Conservation (phyloP, 2,329 filamentous ascomycete genomes). For the Achaetomium macrosporum region DNA sequence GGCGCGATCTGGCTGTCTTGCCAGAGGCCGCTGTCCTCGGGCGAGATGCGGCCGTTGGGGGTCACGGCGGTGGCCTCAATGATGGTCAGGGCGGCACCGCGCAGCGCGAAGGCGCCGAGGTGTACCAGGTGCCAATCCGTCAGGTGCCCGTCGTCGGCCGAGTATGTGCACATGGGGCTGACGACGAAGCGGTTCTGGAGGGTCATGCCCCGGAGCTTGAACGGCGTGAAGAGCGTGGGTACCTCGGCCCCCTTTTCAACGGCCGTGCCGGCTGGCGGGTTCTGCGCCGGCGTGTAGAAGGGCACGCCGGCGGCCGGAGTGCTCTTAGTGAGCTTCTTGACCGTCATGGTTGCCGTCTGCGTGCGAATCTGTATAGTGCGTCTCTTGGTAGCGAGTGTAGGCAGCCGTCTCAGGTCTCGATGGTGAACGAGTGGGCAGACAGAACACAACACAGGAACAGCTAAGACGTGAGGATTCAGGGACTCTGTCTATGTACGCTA, state of each 20-base stretch:
- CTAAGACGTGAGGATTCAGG: too few species aligned
- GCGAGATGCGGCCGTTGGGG: conserved; percentile 75
- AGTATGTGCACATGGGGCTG: conserved; percentile 58
- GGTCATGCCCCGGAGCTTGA: conserved; percentile 47
- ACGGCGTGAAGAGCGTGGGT: conserved; percentile 52
- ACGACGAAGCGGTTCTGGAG: conserved; percentile 54
- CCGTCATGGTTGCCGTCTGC: conserved; percentile 16
- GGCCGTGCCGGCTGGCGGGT: conserved; percentile 45
- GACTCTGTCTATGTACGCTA: too few species aligned
- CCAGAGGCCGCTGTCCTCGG: conserved; percentile 76
- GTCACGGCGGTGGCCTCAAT: conserved; percentile 74
- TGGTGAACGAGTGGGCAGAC: too few species aligned
- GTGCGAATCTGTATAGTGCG: not conserved
- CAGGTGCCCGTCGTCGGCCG: conserved; percentile 57
- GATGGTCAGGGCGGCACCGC: conserved; percentile 67
- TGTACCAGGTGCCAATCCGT: conserved; percentile 81
- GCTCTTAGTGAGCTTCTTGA: conserved; percentile 28
- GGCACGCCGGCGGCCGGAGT: conserved; percentile 40
- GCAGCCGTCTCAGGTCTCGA: not conserved
- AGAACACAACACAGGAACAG: too few species aligned
- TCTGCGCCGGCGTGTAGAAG: conserved; percentile 51
- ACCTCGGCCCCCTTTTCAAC: conserved; percentile 32
- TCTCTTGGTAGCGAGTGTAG: not conserved
- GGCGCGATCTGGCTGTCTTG: conserved; percentile 73
- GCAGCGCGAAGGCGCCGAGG: conserved; percentile 68